A percentile compares a stretch with the other conserved stretches of the same genome.
These are phyloP conservation scores for Panicum hallii DNA, from an alignment of 202 grass and related monocot species.

Conservation along the genomic window DNA sequence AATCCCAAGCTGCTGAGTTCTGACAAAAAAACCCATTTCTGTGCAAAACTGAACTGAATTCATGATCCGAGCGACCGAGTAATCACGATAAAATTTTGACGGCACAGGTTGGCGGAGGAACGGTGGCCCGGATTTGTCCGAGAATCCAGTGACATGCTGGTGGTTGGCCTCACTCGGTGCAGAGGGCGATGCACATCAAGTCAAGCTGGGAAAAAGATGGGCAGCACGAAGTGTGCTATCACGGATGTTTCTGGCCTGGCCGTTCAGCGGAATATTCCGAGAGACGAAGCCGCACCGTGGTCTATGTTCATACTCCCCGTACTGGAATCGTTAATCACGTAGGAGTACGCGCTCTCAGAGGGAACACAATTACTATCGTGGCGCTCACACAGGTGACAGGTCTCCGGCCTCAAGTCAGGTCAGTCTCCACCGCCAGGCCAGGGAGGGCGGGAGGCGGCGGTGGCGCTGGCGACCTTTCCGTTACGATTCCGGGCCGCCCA, in stretches of 20 bases:
- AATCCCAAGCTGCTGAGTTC: neutral
- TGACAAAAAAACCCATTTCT: neutral
- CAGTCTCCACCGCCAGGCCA: neutral
- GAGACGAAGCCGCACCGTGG: neutral
- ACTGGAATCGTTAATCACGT: neutral
- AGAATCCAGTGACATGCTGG: slow-evolving; percentile 36
- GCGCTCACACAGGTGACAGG: neutral
- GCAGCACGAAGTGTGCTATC: no score
- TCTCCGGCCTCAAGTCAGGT: neutral
- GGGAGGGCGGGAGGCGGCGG: neutral
- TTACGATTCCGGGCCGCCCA: slow-evolving; percentile 14
- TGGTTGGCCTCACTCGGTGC: neutral
- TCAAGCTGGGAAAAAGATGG: neutral
- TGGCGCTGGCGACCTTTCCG: slow-evolving; percentile 2
- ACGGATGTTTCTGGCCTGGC: neutral
- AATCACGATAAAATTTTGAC: neutral
- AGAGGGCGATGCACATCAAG: neutral
- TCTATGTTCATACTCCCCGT: neutral
- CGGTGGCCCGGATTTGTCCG: slow-evolving; percentile 5
- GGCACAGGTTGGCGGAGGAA: neutral
- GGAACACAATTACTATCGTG: neutral
- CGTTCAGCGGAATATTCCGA: neutral
- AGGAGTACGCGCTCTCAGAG: neutral
- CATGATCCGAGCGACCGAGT: neutral
- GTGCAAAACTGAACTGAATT: neutral